Evolutionary conservation across 176 grass and related monocot genomes (phyloP), one percentile per base, ranked within the genome.

Genomic region (Elymus sibiricus): DNA sequence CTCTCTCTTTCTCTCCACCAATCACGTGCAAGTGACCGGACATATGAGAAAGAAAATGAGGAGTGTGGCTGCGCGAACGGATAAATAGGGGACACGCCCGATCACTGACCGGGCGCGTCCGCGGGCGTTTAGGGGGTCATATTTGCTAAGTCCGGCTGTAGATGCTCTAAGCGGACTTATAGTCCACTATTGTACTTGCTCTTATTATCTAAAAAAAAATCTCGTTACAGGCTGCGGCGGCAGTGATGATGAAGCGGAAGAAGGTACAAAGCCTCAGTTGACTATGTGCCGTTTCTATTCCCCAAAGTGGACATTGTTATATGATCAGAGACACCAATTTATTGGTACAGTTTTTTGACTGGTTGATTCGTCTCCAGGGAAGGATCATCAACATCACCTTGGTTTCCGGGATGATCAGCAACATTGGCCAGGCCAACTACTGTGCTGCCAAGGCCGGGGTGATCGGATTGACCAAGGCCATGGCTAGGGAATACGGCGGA

Each of bases 361-460:
- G 26, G 7, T 27, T 39, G 46, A 60, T 81, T 82, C n/a, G 5
- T 69, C 31, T 13, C n/a, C 26, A 98, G 96, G 96, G 96, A 80
- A 92, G 90, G 51, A 94, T 95, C 76, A 84, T 98, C 68, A 98
- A 98, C 69, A 95, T 98, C 24, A 84, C 96, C 64, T 98, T 91
- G 2, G 91, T 98, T 72, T 90, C 94, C 16, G 96, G 96, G 46
- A 91, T 98, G 58, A 92, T 92, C 27, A 88, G 96, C 59, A 98
- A 94, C 37, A 42, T 79, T 9, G 93, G 96, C 11, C 96, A 98
- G 89, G 91, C 96, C 37, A 98, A 98, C 66, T 98, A 98, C 74
- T 95, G 93, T 66, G 96, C 96, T 24, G 88, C 96, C 25, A 98
- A 98, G 84, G 90, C 96, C 9, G 96, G 96, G 51, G 96, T 95